Conservation (phyloP, 345 rosid species). For the Acer campestre region DNA sequence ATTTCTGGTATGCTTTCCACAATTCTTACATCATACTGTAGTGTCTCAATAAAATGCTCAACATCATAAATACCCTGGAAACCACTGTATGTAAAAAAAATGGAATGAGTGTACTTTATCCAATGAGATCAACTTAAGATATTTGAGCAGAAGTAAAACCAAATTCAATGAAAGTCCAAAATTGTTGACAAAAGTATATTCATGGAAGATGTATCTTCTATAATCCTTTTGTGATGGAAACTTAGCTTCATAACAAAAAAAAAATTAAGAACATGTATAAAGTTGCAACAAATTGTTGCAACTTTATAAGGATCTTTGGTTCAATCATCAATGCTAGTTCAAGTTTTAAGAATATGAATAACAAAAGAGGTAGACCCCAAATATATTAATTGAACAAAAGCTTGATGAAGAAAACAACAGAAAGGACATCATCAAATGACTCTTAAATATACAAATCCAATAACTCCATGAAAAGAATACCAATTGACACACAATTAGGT, state of each 20-base stretch:
- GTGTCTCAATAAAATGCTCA: constrained; percentile 80
- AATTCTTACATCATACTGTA: constrained; percentile 81
- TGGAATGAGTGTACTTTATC: neutral
- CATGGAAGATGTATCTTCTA: neutral
- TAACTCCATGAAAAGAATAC: neutral
- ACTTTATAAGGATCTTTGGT: neutral
- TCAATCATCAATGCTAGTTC: neutral
- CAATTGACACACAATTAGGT: neutral
- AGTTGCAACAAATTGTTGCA: neutral
- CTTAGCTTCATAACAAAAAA: neutral
- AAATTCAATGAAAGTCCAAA: neutral
- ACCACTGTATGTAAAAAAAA: constrained; percentile 54
- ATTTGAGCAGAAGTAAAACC: neutral
- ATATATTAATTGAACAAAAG: neutral
- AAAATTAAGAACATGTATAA: neutral
- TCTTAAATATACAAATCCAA: neutral
- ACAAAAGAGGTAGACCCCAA: neutral
- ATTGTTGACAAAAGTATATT: neutral
- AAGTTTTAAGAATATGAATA: neutral
- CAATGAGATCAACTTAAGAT: neutral
- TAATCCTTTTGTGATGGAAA: neutral
- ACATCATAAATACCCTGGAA: constrained; percentile 96
- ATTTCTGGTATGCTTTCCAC: constrained; percentile 88
- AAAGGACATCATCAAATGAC: constrained; percentile 4
- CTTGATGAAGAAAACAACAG: neutral